Conservation (phyloP, 148 eudicot genomes). For the Mesembryanthemum crystallinum region DNA sequence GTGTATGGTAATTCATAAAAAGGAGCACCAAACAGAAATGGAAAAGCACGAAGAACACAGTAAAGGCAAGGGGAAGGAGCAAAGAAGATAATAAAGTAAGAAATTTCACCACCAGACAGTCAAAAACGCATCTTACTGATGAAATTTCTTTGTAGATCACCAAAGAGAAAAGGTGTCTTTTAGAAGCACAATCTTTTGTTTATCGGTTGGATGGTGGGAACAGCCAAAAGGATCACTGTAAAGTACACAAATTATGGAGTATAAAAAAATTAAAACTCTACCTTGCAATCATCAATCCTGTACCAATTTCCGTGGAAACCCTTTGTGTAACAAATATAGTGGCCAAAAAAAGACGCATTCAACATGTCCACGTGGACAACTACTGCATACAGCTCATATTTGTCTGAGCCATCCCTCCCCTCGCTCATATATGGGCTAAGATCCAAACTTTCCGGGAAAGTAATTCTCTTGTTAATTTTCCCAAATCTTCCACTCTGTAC, state of each 20-base stretch:
- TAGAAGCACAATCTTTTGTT: neutral
- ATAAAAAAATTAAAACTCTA: slow-evolving; percentile 13
- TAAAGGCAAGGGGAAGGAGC: neutral
- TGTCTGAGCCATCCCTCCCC: slow-evolving; percentile 51
- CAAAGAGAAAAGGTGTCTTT: neutral
- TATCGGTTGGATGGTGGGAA: neutral
- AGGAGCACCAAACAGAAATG: neutral
- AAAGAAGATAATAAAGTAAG: neutral
- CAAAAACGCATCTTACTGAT: neutral
- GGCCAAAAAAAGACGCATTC: slow-evolving; percentile 93
- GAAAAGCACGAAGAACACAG: neutral
- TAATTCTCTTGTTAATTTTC: slow-evolving; percentile 83
- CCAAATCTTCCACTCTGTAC: slow-evolving; percentile 95
- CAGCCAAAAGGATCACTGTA: neutral
- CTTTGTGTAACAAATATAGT: slow-evolving; percentile 81
- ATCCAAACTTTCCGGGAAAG: slow-evolving; percentile 72
- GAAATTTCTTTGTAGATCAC: neutral
- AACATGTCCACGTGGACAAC: slow-evolving; percentile 96
- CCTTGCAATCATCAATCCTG: slow-evolving; percentile 92
- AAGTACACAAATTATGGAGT: neutral
- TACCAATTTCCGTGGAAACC: slow-evolving; percentile 84
- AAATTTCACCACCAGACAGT: neutral
- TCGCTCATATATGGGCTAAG: slow-evolving; percentile 86
- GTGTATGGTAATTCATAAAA: neutral
- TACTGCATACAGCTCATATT: slow-evolving; percentile 78